These are phyloP conservation scores for Hyparrhenia diplandra DNA, from an alignment of 176 grass and related monocot genomes.

Conservation along the genomic window DNA sequence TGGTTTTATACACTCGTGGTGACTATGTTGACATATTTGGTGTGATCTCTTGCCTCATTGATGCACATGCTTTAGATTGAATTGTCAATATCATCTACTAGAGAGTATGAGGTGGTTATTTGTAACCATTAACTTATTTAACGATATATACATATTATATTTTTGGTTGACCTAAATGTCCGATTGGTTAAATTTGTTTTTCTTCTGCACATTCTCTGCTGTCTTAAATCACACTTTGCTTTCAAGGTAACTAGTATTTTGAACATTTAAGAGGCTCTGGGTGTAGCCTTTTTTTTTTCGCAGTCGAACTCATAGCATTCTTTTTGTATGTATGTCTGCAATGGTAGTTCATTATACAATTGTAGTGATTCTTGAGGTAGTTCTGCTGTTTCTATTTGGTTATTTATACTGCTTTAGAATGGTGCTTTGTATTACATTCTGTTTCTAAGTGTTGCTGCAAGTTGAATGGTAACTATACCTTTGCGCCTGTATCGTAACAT, in stretches of 20 bases:
- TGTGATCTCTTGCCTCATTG: neutral
- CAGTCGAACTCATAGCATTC: too few species aligned
- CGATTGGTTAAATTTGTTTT: neutral
- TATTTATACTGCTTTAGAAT: too few species aligned
- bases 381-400: too few species aligned
- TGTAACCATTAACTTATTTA: neutral
- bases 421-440: neutral
- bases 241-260: too few species aligned
- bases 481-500: neutral
- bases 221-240: too few species aligned
- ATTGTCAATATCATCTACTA: neutral
- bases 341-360: too few species aligned
- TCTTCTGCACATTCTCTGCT: neutral
- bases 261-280: too few species aligned
- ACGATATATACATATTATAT: neutral
- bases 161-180: neutral
- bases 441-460: neutral
- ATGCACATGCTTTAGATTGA: neutral
- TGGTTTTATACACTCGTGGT: neutral
- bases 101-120: neutral
- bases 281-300: too few species aligned
- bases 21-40: neutral
- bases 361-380: too few species aligned
- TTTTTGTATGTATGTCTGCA: too few species aligned
- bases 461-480: neutral